phyloP scores from a whole-genome alignment of 2,329 filamentous ascomycete genomes.

The Calonectria leucothoes region DNA sequence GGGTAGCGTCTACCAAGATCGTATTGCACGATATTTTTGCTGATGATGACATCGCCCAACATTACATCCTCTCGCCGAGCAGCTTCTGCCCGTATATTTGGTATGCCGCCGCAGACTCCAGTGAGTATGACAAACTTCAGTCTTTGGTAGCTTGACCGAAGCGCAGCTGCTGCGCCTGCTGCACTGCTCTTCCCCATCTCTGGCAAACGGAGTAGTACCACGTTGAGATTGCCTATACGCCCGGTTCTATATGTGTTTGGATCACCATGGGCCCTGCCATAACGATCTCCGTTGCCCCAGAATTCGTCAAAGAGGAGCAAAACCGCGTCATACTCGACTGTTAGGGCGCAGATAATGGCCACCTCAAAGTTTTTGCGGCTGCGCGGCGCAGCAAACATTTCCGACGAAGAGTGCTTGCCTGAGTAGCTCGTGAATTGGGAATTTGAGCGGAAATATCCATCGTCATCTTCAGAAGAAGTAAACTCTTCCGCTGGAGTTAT shows the following conservation, averaged over 20 bases:
- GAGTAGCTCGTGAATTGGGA: background rate
- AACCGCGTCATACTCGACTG: background rate
- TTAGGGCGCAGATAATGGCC: slow-evolving; percentile 2
- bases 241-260: slow-evolving; percentile 45
- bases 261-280: slow-evolving; percentile 33
- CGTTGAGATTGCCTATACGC: slow-evolving; percentile 40
- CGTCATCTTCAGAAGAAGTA: background rate
- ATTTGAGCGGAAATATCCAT: background rate
- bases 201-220: slow-evolving; percentile 44
- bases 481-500: background rate
- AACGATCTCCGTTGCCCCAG: slow-evolving; percentile 8
- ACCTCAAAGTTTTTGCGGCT: background rate
- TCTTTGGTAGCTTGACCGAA: slow-evolving; percentile 47
- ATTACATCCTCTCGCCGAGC: slow-evolving; percentile 23
- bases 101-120: slow-evolving; percentile 55
- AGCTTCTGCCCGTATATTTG: slow-evolving; percentile 21
- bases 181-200: slow-evolving; percentile 45
- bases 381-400: background rate
- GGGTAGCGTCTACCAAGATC: slow-evolving; percentile 40
- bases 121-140: slow-evolving; percentile 51
- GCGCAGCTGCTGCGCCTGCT: slow-evolving; percentile 36
- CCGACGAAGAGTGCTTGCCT: background rate
- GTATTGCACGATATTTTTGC: slow-evolving; percentile 43
- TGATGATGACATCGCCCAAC: slow-evolving; percentile 50
- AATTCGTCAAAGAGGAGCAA: background rate